phyloP scores from a whole-genome alignment of 441 rosid genomes.

The Euphorbia corollata region DNA sequence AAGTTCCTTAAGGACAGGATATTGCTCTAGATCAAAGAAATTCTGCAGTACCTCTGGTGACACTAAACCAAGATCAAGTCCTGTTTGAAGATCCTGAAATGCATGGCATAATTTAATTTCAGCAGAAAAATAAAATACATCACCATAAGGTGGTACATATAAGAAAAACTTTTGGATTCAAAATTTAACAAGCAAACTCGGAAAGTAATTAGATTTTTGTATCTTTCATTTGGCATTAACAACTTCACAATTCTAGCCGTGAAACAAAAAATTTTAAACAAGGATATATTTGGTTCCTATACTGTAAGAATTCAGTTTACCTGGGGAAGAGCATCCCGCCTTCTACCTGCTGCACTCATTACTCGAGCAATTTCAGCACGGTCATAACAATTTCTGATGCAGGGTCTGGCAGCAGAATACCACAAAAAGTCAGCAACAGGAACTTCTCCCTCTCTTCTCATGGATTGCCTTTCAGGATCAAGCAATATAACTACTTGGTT shows the following conservation, averaged over 20 bases:
- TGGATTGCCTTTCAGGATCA: constrained; percentile 67
- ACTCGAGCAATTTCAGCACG: constrained; percentile 97
- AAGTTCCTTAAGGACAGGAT: constrained; percentile 78
- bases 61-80: constrained; percentile 84
- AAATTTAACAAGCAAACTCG: not conserved
- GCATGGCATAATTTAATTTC: constrained; percentile 18
- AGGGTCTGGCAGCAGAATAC: constrained; percentile 94
- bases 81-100: constrained; percentile 82
- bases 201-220: constrained; percentile 2
- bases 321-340: constrained; percentile 83
- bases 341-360: constrained; percentile 95
- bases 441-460: constrained; percentile 82
- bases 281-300: not conserved
- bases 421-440: constrained; percentile 89
- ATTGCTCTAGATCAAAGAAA: constrained; percentile 77
- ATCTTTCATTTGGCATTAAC: not conserved
- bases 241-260: too few relatives aligned
- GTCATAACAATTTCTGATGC: constrained; percentile 90
- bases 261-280: too few relatives aligned
- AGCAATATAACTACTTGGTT: constrained; percentile 78
- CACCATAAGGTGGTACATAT: not conserved
- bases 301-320: constrained; percentile 27
- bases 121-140: constrained; percentile 7
- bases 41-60: constrained; percentile 92
- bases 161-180: not conserved